Evolutionary conservation across 2,329 filamentous ascomycete species (phyloP).

Genomic region (Aspergillus intermedius): DNA sequence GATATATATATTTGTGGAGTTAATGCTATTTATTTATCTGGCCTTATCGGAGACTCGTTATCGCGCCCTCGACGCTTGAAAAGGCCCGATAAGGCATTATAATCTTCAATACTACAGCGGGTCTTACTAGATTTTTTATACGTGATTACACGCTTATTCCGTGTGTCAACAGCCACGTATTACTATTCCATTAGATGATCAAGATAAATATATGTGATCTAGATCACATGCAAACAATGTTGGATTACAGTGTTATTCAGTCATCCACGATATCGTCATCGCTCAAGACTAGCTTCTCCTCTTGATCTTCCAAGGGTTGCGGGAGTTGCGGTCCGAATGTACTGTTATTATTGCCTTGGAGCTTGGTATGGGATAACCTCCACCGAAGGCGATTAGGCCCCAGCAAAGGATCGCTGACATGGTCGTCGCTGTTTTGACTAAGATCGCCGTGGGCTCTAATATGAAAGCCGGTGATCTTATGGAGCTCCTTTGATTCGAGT

Average conservation of each 20-base stretch:
- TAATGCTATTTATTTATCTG: no score
- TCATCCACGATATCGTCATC: constrained; percentile 81
- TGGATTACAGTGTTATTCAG: constrained; percentile 16
- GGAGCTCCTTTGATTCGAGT: constrained; percentile 50
- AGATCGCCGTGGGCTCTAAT: constrained; percentile 8
- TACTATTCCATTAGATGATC: constrained; percentile 3
- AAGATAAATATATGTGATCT: no score
- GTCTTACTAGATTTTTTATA: no score
- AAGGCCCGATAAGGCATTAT: no score
- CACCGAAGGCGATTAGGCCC: neutral
- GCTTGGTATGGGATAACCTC: constrained; percentile 32
- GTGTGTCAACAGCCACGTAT: neutral
- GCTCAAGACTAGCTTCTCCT: constrained; percentile 64
- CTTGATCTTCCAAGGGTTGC: constrained; percentile 40
- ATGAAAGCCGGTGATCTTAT: constrained; percentile 55
- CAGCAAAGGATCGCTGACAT: neutral
- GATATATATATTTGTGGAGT: no score
- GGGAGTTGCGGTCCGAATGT: constrained; percentile 15
- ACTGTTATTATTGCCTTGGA: constrained; percentile 16
- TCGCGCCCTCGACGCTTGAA: no score
- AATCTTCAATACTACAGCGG: no score
- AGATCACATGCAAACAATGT: no score
- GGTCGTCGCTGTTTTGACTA: neutral
- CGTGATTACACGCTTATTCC: no score
- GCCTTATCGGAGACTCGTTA: no score